phyloP scores from a whole-genome alignment of 1,284 basidiomycete genomes.

The Irpex lacteus region DNA sequence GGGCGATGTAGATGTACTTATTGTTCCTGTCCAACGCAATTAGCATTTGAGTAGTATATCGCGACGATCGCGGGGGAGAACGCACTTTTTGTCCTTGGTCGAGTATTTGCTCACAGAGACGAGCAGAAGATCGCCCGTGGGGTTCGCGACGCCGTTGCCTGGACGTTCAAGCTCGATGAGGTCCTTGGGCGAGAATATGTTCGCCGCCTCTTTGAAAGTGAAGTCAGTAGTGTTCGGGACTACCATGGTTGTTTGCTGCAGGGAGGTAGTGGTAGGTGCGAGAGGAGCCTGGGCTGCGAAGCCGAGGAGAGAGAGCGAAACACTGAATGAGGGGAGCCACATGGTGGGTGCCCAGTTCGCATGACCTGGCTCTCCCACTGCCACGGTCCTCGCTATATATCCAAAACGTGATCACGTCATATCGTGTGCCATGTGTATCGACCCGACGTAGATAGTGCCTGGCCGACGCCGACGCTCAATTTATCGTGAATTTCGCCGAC shows the following conservation, averaged over 20 bases:
- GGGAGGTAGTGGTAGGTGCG: constrained; percentile 23
- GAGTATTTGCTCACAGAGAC: constrained; percentile 69
- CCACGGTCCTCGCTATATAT: neutral
- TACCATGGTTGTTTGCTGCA: neutral
- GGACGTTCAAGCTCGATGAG: constrained; percentile 74
- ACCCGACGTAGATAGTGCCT: no score
- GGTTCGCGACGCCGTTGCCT: constrained; percentile 61
- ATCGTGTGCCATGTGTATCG: neutral
- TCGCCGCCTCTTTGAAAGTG: constrained; percentile 50
- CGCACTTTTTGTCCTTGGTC: constrained; percentile 69
- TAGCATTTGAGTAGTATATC: neutral
- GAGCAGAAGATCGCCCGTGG: constrained; percentile 62
- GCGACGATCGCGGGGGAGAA: constrained; percentile 10
- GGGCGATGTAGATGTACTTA: constrained; percentile 62
- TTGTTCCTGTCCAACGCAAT: constrained; percentile 48
- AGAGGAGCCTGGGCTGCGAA: constrained; percentile 43
- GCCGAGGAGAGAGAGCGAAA: constrained; percentile 41
- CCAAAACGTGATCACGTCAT: neutral
- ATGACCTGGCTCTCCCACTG: neutral
- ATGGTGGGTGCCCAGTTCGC: constrained; percentile 21
- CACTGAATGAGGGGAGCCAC: constrained; percentile 30
- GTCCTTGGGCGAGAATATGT: constrained; percentile 70
- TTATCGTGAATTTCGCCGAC: no score
- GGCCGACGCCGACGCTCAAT: no score
- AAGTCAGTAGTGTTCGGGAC: constrained; percentile 35